phyloP scores from a whole-genome alignment of 2,329 filamentous ascomycete genomes.

The Xylogone sp. region DNA sequence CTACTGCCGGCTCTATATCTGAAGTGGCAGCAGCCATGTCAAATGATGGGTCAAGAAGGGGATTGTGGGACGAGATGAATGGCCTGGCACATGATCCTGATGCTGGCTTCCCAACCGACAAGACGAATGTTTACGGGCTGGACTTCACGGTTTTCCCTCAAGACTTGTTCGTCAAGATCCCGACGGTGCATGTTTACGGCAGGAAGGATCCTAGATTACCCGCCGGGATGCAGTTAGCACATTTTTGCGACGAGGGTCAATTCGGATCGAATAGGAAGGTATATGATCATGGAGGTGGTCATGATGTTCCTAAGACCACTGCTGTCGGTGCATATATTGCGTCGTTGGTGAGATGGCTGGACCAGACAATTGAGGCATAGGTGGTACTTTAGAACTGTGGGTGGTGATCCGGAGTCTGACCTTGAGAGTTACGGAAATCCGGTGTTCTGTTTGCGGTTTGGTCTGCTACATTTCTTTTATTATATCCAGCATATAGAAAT shows the following conservation, averaged over 20 bases:
- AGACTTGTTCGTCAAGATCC: conserved; percentile 28
- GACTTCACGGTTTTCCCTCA: conserved; percentile 10
- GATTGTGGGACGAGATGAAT: conserved; percentile 13
- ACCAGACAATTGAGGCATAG: no score
- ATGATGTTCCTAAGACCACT: conserved; percentile 36
- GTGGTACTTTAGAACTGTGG: no score
- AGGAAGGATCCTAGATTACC: conserved; percentile 34
- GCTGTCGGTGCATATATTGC: conserved; percentile 29
- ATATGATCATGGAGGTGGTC: conserved; percentile 37
- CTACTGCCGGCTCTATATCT: conserved; percentile 17
- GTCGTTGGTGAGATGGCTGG: conserved; percentile 12
- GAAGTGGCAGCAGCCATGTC: neutral
- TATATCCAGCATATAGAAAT: no score
- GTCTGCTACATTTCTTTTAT: no score
- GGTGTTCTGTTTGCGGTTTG: no score
- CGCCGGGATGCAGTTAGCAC: conserved; percentile 32
- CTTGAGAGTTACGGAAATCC: no score
- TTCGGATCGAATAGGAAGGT: conserved; percentile 14
- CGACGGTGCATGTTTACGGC: conserved; percentile 39
- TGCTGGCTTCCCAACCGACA: neutral
- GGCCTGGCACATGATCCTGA: conserved; percentile 1
- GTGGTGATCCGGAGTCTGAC: neutral
- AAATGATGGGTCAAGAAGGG: conserved; percentile 1
- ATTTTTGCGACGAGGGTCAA: conserved; percentile 27
- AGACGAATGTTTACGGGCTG: conserved; percentile 6